phyloP scores from a whole-genome alignment of 2,329 filamentous ascomycete genomes.

The Trichoderma atroviride region DNA sequence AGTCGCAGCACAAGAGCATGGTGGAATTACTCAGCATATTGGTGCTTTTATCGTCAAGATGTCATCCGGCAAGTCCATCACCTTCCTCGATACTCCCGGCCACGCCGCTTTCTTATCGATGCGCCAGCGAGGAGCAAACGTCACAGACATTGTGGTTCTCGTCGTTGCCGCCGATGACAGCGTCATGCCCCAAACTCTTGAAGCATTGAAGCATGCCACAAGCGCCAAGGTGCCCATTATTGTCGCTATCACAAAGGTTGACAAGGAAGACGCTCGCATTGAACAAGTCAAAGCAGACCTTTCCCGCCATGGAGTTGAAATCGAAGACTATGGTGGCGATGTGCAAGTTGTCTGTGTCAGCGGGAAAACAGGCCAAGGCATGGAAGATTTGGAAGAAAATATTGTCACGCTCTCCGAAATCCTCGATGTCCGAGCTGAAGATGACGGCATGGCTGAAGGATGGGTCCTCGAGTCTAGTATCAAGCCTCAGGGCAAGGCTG shows the following conservation, averaged over 20 bases:
- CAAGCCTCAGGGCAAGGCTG: slow-evolving; percentile 80
- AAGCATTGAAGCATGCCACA: slow-evolving; percentile 92
- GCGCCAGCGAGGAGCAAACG: slow-evolving; percentile 91
- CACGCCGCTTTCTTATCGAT: slow-evolving; percentile 95
- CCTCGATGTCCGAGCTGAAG: slow-evolving; percentile 83
- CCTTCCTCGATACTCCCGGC: slow-evolving; percentile 94
- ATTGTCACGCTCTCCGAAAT: slow-evolving; percentile 85
- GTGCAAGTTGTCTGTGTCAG: slow-evolving; percentile 90
- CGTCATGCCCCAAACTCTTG: slow-evolving; percentile 94
- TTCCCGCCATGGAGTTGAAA: slow-evolving; percentile 77
- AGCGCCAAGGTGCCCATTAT: slow-evolving; percentile 90
- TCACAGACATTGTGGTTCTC: slow-evolving; percentile 94
- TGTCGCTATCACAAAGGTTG: slow-evolving; percentile 96
- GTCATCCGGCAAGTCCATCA: slow-evolving; percentile 85
- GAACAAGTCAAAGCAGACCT: slow-evolving; percentile 89
- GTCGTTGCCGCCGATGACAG: slow-evolving; percentile 97
- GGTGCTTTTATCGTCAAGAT: slow-evolving; percentile 93
- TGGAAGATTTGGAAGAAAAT: slow-evolving; percentile 89
- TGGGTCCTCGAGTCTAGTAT: slow-evolving; percentile 93
- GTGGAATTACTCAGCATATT: slow-evolving; percentile 97
- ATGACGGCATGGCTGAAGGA: slow-evolving; percentile 77
- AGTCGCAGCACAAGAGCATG: slow-evolving; percentile 87
- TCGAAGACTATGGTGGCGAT: slow-evolving; percentile 94
- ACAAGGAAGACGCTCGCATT: slow-evolving; percentile 79
- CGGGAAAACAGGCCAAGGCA: slow-evolving; percentile 90